Evolutionary conservation across 208 protist species (phyloP).

Genomic region (Trypanosoma vivax): DNA sequence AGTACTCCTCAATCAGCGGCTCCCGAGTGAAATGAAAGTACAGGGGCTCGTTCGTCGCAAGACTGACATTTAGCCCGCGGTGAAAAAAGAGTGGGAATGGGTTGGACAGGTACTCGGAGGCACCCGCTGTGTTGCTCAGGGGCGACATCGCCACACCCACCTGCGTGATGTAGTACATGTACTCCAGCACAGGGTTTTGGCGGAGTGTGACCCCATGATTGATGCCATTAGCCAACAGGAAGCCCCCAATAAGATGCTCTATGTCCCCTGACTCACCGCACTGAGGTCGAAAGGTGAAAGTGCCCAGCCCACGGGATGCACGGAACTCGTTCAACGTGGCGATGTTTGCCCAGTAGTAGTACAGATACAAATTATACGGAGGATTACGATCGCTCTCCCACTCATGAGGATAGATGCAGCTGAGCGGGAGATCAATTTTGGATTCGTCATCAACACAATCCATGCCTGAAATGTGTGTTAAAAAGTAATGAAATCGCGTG

Average conservation of each 20-base stretch:
- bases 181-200: constrained; percentile 94
- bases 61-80: constrained; percentile 94
- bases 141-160: constrained; percentile 97
- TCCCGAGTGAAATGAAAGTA: constrained; percentile 93
- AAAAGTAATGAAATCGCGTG: constrained; percentile 94
- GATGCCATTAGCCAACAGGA: constrained; percentile 93
- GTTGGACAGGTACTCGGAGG: constrained; percentile 94
- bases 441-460: constrained; percentile 96
- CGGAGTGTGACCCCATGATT: constrained; percentile 96
- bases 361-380: constrained; percentile 97
- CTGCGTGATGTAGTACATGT: constrained; percentile 98
- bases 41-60: constrained; percentile 97
- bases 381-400: constrained; percentile 94
- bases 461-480: constrained; percentile 95
- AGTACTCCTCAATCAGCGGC: constrained; percentile 99
- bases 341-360: constrained; percentile 98
- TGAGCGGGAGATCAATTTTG: constrained; percentile 88
- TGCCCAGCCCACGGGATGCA: constrained; percentile 65
- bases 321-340: constrained; percentile 94
- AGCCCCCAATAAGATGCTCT: constrained; percentile 92
- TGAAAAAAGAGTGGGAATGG: constrained; percentile 95
- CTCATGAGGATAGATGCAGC: constrained; percentile 76
- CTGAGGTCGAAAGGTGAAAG: constrained; percentile 95
- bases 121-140: constrained; percentile 97
- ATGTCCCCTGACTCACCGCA: constrained; percentile 91